A percentile compares a stretch with the other conserved stretches of the same genome.
Conservation (phyloP, 1,139 yeast genomes). For the Diutina ranongensis region DNA sequence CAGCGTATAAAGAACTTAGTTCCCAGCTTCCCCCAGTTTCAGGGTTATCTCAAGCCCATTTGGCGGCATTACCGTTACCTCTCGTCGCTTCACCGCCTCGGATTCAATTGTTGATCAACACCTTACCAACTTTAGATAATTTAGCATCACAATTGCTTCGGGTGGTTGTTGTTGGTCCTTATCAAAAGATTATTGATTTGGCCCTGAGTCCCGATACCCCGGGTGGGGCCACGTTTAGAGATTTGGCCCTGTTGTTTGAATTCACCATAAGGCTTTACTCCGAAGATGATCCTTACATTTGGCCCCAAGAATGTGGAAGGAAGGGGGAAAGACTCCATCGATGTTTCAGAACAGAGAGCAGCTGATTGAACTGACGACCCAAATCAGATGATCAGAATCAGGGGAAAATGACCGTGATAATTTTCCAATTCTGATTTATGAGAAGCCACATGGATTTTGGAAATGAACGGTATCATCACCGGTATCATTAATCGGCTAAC, state of each 20-base stretch:
- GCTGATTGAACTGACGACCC: conserved; percentile 54
- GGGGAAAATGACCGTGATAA: no score
- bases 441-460: no score
- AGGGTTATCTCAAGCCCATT: conserved; percentile 36
- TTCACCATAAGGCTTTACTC: conserved; percentile 56
- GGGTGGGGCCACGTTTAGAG: conserved; percentile 65
- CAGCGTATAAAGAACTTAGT: conserved; percentile 32
- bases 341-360: conserved; percentile 52
- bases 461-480: no score
- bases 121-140: conserved; percentile 65
- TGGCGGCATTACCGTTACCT: conserved; percentile 48
- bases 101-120: conserved; percentile 48
- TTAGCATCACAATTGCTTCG: conserved; percentile 64
- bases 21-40: conserved; percentile 29
- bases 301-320: conserved; percentile 59
- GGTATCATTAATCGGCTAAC: no score
- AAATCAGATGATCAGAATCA: no score
- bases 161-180: conserved; percentile 56
- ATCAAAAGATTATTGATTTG: conserved; percentile 60
- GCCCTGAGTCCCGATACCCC: conserved; percentile 65
- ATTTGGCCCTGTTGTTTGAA: conserved; percentile 63
- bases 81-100: conserved; percentile 48
- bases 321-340: conserved; percentile 45
- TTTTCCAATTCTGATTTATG: no score
- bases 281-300: conserved; percentile 54